A percentile compares a stretch with the other conserved stretches of the same genome.
phyloP scores from a whole-genome alignment of 2,329 filamentous ascomycete species.

The Xylariomycetidae sp. region DNA sequence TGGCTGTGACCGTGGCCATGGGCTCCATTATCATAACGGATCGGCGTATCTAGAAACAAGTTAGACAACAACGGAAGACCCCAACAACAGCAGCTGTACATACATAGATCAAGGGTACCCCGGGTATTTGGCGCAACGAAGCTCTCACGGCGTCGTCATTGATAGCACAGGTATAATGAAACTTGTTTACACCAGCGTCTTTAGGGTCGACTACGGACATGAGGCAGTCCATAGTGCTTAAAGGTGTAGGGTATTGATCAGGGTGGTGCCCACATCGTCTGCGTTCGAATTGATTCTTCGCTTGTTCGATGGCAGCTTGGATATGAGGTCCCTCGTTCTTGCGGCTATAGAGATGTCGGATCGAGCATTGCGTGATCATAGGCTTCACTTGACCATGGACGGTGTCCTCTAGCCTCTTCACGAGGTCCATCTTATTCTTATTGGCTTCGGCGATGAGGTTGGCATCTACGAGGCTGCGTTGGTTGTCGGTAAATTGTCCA shows the following conservation, averaged over 20 bases:
- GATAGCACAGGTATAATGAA: conserved; percentile 73
- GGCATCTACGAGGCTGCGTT: too few relatives aligned
- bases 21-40: conserved; percentile 75
- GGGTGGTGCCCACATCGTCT: conserved; percentile 75
- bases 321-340: conserved; percentile 51
- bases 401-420: conserved; percentile 71
- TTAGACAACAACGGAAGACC: too few relatives aligned
- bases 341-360: conserved; percentile 69
- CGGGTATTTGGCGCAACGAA: conserved; percentile 60
- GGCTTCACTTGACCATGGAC: conserved; percentile 83
- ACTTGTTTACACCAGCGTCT: conserved; percentile 64
- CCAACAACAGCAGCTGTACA: not conserved
- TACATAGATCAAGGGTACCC: conserved; percentile 68
- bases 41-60: too few relatives aligned
- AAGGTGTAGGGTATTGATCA: conserved; percentile 64
- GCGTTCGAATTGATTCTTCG: conserved; percentile 67
- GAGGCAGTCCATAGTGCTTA: conserved; percentile 67
- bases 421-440: conserved; percentile 85
- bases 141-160: conserved; percentile 63
- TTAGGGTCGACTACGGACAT: conserved; percentile 76
- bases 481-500: too few relatives aligned
- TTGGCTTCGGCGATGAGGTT: conserved; percentile 78
- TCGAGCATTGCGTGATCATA: conserved; percentile 78
- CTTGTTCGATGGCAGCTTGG: conserved; percentile 62
- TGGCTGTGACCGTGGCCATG: conserved; percentile 64